Evolutionary conservation across 495 filamentous ascomycete genomes (phyloP), one percentile per base, ranked within the genome.

Genomic region (Lophiotrema nucula): DNA sequence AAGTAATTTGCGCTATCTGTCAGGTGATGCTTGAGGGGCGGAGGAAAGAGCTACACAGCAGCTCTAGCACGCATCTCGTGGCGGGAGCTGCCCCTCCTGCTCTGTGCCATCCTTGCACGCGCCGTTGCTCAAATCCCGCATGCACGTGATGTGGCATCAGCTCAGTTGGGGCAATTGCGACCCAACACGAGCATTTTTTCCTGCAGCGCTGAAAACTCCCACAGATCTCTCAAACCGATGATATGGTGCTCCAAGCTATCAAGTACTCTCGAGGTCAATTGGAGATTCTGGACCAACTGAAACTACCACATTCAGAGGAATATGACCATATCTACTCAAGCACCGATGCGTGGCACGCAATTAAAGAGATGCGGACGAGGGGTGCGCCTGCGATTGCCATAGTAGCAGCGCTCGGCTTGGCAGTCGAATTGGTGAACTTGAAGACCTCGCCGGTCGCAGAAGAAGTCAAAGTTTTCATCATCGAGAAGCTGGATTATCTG

Each of bases 321-420:
- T 97, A 90, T 65, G 85, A 93, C 56, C 67, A 83, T 33, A 83
- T 98, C 46, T 75, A 71, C 13, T 87, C 84, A 12, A 81, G 83
- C 60, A 79, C 90, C 61, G 88, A 96, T 74, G 93, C 88, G 15
- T 97, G 91, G 80, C 81, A 91, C 70, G 89, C 90, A 46, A 98
- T 98, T 70, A 88, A 88, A 69, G 80, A 88, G 18, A 98, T 98
- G 93, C 83, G 90, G 54, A 92, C 96, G 21, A 82, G 90, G 71
- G 90, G 93, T 25, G 93, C 93, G 12, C 93, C 93, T 18, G 93
- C 95, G 37, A 98, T 98, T 67, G 93, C 95, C 28, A 97, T 98
- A 49, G 93, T 98, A 15, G 93, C 95, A 22, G 90, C 89, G 5
- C 82, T 98, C 31, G 85, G 87, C 4, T 81, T 96, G 27, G 90